Base-by-base conservation (phyloP, 2,329 filamentous ascomycete species). In the Keithomyces neogunnii region DNA sequence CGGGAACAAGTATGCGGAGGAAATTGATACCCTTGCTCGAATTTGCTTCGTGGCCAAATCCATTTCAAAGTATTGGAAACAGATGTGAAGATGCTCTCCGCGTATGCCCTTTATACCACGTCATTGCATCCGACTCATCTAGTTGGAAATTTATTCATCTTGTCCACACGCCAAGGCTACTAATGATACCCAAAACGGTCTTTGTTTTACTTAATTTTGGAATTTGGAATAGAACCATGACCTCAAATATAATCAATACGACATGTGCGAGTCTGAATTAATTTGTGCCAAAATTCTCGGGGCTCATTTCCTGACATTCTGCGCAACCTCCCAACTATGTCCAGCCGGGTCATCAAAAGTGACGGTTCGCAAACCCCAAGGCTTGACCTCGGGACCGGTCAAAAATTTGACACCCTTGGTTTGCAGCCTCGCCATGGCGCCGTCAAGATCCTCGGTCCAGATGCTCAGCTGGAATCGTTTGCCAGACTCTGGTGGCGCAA, bases 281-380 rank as follows among this genome's bases (percentile, higher is more conserved):
- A 1, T 19, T 19, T 19, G 19, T 19, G 19, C n/a, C 8, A 19
- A 9, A 6, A n/a, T 7, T 26, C 13, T n/a, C n/a, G 11, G 13
- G 19, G 8, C 13, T 31, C 33, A 42, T 40, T 40, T 43, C 3
- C 9, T 33, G 13, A 48, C 47, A 9, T 40, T 11, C 29, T 48
- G 36, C 36, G 28, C 38, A 36, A 53, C 35, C 26, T 53, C 38
- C 51, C 53, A 51, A 30, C 13, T 52, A 33, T 55, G 53, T 3
- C 54, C 54, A 2, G 51, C 45, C 32, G 55, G 55, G 39, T 56
- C 51, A 47, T 54, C 48, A 53, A 55, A 55, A 1, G 53, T 53
- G n/a, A 50, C 54, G 4, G 47, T 47, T 5, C 46, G 44, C 51
- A 52, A 44, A 2, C 52, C 52, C 51, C 53, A 56, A 2, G 51